phyloP scores from a whole-genome alignment of 2,329 filamentous ascomycete genomes.

The Coniosporium tulheliwenetii region DNA sequence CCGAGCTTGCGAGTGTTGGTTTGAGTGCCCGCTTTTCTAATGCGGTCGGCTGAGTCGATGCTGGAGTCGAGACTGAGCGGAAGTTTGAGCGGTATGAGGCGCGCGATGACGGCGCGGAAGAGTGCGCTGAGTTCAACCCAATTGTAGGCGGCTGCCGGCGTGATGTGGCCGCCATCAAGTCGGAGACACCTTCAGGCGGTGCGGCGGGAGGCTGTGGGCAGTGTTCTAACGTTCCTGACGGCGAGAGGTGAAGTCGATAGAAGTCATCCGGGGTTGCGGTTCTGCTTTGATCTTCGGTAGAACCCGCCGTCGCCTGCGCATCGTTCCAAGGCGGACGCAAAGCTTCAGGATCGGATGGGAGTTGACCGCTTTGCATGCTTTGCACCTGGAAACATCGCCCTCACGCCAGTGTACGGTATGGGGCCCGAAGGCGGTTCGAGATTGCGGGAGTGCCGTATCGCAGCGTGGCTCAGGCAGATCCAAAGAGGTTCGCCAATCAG shows the following conservation, averaged over 20 bases:
- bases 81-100: background rate
- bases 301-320: constrained; percentile 1
- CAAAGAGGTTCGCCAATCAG: too few relatives aligned
- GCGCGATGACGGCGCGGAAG: background rate
- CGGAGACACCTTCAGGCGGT: background rate
- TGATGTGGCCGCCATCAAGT: background rate
- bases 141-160: background rate
- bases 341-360: too few relatives aligned
- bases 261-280: constrained; percentile 4
- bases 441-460: too few relatives aligned
- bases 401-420: too few relatives aligned
- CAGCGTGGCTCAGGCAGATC: too few relatives aligned
- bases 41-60: background rate
- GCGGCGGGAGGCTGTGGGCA: constrained; percentile 1
- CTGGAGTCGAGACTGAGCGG: constrained; percentile 1
- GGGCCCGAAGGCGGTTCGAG: too few relatives aligned
- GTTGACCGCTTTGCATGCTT: too few relatives aligned
- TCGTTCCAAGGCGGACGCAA: background rate
- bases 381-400: too few relatives aligned
- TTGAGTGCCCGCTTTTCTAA: background rate
- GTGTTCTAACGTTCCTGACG: background rate
- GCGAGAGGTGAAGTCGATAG: constrained; percentile 4
- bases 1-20: background rate
- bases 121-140: background rate
- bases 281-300: too few relatives aligned